Evolutionary conservation across 345 rosid genomes (phyloP).

Genomic region (Balakata baccata): DNA sequence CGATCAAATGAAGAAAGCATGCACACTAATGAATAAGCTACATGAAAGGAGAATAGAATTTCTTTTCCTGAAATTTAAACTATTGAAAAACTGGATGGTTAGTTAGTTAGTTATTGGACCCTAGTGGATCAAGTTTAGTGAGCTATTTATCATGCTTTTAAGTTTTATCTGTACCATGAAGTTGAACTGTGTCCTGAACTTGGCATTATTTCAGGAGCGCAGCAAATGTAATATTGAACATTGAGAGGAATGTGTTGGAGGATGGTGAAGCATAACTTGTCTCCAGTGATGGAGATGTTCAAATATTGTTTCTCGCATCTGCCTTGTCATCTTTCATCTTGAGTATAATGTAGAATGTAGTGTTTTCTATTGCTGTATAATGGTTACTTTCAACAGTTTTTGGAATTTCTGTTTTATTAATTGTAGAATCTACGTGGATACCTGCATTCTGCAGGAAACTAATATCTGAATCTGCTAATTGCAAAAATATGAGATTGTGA

Average conservation of each 20-base stretch:
- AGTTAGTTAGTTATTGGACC: background rate
- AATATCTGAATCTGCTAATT: background rate
- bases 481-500: background rate
- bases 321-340: background rate
- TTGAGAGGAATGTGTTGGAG: background rate
- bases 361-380: background rate
- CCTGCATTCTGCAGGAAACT: background rate
- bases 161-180: background rate
- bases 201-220: slow-evolving; percentile 17
- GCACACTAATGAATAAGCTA: too few relatives aligned
- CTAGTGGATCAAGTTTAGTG: background rate
- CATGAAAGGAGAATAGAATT: background rate
- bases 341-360: slow-evolving; percentile 12
- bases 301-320: slow-evolving; percentile 1
- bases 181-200: background rate
- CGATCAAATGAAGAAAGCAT: background rate
- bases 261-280: background rate
- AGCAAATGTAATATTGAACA: background rate
- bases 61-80: background rate
- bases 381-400: background rate
- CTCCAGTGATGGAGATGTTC: slow-evolving; percentile 9
- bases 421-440: background rate
- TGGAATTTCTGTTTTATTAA: background rate
- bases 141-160: too few relatives aligned
- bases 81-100: too few relatives aligned